Conservation (phyloP, 495 filamentous ascomycete species). For the Penicillium odoratum region DNA sequence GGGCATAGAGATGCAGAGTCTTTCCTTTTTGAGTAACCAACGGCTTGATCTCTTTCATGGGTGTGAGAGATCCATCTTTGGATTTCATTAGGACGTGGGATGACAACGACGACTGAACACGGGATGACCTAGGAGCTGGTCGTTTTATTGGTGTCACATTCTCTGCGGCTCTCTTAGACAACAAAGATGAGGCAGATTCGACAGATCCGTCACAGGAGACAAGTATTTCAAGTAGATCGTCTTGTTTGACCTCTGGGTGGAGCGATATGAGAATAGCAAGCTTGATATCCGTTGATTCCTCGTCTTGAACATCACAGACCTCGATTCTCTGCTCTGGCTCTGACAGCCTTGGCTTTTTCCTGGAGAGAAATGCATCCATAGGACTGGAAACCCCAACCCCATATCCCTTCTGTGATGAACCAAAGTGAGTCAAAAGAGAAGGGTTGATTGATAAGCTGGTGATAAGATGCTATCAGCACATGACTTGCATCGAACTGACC, state of each 20-base stretch:
- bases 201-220: conserved; percentile 78
- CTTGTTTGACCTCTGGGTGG: conserved; percentile 60
- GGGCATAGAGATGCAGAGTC: conserved; percentile 79
- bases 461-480: conserved; percentile 25
- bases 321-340: conserved; percentile 8
- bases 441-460: conserved; percentile 10
- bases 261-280: conserved; percentile 80
- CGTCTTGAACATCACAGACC: conserved; percentile 29
- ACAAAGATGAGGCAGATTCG: conserved; percentile 53
- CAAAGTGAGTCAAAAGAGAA: background rate
- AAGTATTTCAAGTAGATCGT: conserved; percentile 73
- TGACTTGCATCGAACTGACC: conserved; percentile 37
- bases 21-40: conserved; percentile 69
- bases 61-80: conserved; percentile 25
- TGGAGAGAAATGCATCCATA: conserved; percentile 61
- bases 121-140: conserved; percentile 13
- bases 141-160: conserved; percentile 33
- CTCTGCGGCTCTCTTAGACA: conserved; percentile 30
- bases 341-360: conserved; percentile 48
- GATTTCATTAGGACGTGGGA: conserved; percentile 45
- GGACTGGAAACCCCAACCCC: background rate
- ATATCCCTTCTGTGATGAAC: background rate
- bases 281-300: conserved; percentile 87
- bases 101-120: conserved; percentile 40
- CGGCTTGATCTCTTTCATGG: conserved; percentile 37